phyloP scores from a whole-genome alignment of 164 flowering plant species.

The Magnolia kwangsiensis region DNA sequence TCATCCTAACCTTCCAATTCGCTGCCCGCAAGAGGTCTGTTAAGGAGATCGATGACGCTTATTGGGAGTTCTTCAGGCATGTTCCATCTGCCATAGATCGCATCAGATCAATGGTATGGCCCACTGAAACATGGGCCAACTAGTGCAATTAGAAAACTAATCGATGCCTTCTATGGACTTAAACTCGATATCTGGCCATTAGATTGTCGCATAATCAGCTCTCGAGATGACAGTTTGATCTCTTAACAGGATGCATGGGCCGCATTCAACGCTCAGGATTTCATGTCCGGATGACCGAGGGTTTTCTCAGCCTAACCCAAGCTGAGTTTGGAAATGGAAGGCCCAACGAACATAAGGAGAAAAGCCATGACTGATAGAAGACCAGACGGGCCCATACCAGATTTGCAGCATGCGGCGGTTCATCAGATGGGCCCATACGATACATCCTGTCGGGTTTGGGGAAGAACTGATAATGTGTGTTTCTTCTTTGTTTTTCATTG shows the following conservation, averaged over 20 bases:
- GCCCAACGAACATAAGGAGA: too few relatives aligned
- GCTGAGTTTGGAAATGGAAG: neutral
- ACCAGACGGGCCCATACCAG: too few relatives aligned
- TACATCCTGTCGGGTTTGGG: too few relatives aligned
- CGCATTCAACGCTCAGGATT: conserved; percentile 37
- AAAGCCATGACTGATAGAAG: too few relatives aligned
- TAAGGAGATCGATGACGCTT: neutral
- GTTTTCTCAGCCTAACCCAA: neutral
- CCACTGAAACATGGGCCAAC: neutral
- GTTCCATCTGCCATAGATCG: neutral
- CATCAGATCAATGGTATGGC: neutral
- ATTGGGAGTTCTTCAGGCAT: neutral
- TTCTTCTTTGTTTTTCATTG: too few relatives aligned
- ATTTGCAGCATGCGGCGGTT: too few relatives aligned
- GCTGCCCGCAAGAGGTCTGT: too few relatives aligned
- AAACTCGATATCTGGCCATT: neutral
- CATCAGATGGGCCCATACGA: too few relatives aligned
- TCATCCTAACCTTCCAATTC: too few relatives aligned
- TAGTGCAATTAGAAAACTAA: too few relatives aligned
- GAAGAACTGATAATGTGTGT: too few relatives aligned
- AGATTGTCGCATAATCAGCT: neutral
- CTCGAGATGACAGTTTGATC: neutral
- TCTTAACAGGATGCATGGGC: conserved; percentile 57
- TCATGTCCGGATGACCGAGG: conserved; percentile 8
- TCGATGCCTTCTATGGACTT: too few relatives aligned